Evolutionary conservation across 2,329 filamentous ascomycete species (phyloP).

Genomic region (Colletotrichum sansevieriae): DNA sequence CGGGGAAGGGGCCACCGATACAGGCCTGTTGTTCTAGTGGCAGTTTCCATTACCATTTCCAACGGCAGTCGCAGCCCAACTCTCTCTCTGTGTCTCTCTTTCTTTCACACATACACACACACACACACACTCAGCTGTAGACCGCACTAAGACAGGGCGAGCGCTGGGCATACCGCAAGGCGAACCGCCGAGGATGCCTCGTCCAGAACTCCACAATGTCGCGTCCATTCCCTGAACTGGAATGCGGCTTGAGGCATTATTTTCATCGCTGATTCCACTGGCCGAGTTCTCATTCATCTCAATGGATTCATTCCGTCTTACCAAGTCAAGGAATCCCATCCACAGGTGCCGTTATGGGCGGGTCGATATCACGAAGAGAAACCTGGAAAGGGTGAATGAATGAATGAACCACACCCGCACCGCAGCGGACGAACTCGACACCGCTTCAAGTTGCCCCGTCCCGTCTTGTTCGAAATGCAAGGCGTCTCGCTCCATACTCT

Average conservation of each 20-base stretch:
- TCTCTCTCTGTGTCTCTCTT: too few species aligned
- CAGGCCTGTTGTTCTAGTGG: constrained; percentile 5
- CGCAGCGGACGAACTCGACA: constrained; percentile 27
- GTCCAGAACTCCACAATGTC: background rate
- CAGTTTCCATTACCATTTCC: background rate
- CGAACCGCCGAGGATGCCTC: constrained; percentile 32
- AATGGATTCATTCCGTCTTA: constrained; percentile 23
- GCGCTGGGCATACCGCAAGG: constrained; percentile 35
- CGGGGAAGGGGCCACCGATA: background rate
- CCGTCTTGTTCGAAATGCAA: background rate
- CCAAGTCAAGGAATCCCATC: constrained; percentile 4
- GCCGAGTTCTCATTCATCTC: background rate
- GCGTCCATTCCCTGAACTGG: background rate
- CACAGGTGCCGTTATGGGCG: constrained; percentile 22
- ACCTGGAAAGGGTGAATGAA: background rate
- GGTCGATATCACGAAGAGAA: background rate
- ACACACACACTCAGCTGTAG: background rate
- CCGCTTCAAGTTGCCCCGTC: background rate
- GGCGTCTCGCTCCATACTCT: constrained; percentile 3
- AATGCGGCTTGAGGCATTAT: constrained; percentile 32
- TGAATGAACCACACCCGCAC: constrained; percentile 17
- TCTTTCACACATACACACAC: background rate
- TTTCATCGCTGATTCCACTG: background rate
- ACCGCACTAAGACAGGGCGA: constrained; percentile 22
- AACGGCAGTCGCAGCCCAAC: too few species aligned